Evolutionary conservation across 257 asterid species (phyloP), one percentile per base, ranked within the genome.

Genomic region (Plantago major): DNA sequence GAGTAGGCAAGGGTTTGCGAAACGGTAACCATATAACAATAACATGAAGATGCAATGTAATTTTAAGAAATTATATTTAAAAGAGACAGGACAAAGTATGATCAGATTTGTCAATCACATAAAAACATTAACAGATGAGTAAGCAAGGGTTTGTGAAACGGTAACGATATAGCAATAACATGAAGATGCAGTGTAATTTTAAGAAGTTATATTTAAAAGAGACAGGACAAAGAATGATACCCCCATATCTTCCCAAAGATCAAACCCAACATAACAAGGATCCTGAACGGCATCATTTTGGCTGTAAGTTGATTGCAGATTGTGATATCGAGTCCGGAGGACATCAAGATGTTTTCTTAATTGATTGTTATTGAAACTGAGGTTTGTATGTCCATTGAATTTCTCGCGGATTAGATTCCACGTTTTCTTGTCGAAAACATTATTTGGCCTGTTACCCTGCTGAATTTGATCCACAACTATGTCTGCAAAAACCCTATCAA

Each of bases 201-300:
- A n/a, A 48, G 2, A 12, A 40, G 9, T 16, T 46, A 48, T 16
- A 11, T 0, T 16, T 19, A 58, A 46, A 69, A 60, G 59, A 67
- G 55, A 65, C 12, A 42, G 55, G 7, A 58, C 26, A 77, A 52
- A 49, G 54, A 68, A 44, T 17, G 49, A 26, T 78, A 88, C 98
- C 80, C 82, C 95, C 11, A 86, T 81, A 65, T 88, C 95, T 73
- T 91, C 98, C 98, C 98, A 91, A n/a, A 84, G 81, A 71, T 88
- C 96, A 65, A 86, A 86, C 30, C 92, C 98, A 60, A 73, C 62
- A 73, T 56, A 85, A 82, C 89, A 84, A 65, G 86, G 69, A 75
- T 91, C 96, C 42, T 81, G 90, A 53, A 82, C 60, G 0, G 78
- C 63, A 43, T 77, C 91, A 65, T 69, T 81, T 67, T 82, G 95